Base-by-base conservation (phyloP, 805 yeast species). In the Metschnikowia santaceciliae region DNA sequence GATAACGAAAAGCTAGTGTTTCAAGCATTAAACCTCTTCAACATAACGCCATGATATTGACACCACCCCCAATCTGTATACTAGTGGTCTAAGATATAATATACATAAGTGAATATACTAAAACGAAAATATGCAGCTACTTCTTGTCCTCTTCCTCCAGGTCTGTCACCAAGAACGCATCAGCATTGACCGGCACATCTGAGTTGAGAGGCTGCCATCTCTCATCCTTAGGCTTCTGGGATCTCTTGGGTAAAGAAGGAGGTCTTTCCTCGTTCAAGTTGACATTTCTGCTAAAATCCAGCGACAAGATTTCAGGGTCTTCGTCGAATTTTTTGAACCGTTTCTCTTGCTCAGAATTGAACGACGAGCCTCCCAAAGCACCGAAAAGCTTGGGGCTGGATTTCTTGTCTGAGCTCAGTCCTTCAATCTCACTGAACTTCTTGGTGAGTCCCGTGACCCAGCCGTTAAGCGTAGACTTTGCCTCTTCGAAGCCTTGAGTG, bases 401-500 rank as follows among this genome's bases (percentile, higher is more conserved):
- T 11, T 49, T 50, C 39, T 47, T 46, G 44, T 48, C 47, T 42
- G 54, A 37, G 42, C 51, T 19, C 32, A 42, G 44, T 13, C 42
- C 34, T 17, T 44, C 55, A 26, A 50, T 51, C 36, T 53, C 53
- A 17, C 56, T 53, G 52, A 74, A 68, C 60, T 75, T 79, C 71
- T 81, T 82, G 32, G 84, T 77, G 51, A 88, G 62, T 14, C 83
- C 88, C 53, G 80, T 80, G 45, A 88, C 81, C 96, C 96, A 90
- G 14, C 83, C 79, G 54, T 86, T 84, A 52, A 90, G 81, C 49
- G 86, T 84, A 43, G 79, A 75, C 50, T 84, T 81, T 1, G 96
- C 90, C 60, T 89, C 96, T 60, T 86, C 90, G 42, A 90, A 76
- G 19, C 92, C 90, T 61, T 84, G 84, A 40, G 80, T 75, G 48